Evolutionary conservation across 2,329 filamentous ascomycete species (phyloP), one percentile per base, ranked within the genome.

Genomic region (Beauveria sp.): DNA sequence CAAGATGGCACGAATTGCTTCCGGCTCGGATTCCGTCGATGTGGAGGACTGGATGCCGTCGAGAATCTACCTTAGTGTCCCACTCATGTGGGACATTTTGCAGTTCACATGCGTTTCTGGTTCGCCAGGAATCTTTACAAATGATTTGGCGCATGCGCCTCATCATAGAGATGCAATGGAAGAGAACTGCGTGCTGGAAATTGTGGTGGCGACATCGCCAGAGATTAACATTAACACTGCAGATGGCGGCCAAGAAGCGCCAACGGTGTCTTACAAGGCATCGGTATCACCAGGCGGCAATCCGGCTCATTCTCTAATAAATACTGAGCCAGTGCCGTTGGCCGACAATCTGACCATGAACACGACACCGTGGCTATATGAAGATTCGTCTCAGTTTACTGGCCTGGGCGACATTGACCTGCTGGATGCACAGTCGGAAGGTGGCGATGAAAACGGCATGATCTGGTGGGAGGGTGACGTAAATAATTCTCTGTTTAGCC

Each of bases 1-100:
- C 58, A 76, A 73, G 51, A 79, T 81, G 73, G 79, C 77, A 0
- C 72, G 73, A 0, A 80, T 81, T 20, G 79, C 79, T 3, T 76
- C 77, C 3, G 79, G 79, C 2, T 75, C 78, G 0, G 78, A 80
- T 8, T 76, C 69, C 8, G 73, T 79, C 61, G 77, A 80, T 40
- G 73, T 75, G 16, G 77, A 80, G 61, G 78, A 80, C 64, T 81
- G 79, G 79, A 77, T 80, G 70, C 79, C 79, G 0, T 80, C 77
- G 24, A 78, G 78, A 53, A 81, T 81, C 52, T 77, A 80, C 64
- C 77, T 82, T 41, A 81, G 77, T 62, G 77, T 81, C 1, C 77
- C 78, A 1, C 65, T 82, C 5, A 81, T 81, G 79, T 81, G 79
- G 79, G 77, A 80, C 43, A 76, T 81, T 10, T 67, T 82, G 4